Evolutionary conservation across 1,284 basidiomycete genomes (phyloP), one percentile per base, ranked within the genome.

Genomic region (Moniliella sp.): DNA sequence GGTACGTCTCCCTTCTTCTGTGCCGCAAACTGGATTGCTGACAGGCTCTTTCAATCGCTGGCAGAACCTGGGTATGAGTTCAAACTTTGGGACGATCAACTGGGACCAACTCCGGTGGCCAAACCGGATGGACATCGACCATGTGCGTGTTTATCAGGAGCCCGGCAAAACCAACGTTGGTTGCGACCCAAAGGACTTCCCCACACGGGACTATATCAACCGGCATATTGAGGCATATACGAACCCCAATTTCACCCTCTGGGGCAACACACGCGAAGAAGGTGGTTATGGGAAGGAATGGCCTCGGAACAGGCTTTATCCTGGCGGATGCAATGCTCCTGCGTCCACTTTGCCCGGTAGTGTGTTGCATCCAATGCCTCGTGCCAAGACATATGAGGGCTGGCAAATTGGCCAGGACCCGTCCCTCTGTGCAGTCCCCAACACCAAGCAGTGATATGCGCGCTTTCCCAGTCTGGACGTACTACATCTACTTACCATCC

Each of bases 111-210:
- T 30, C 16, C 12, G 16, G 16, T 11, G 28, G 21, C 5, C 16
- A 7, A 23, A 23, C 21, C 7, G 7, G 21, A 23, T 23, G 21
- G 21, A 23, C 21, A n/a, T 23, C 21, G 21, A 23, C 21, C n/a
- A n/a, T 7, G n/a, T 23, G 8, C 7, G 21, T 7, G 21, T 23
- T n/a, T 23, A 23, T n/a, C 21, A 23, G n/a, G 7, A 7, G 21
- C 21, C 21, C 7, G 21, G 21, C 21, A 7, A 23, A n/a, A n/a
- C n/a, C n/a, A 23, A 23, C 21, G 21, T 23, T 23, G 21, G 64
- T 2, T 67, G 66, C 46, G 60, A 63, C 39, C 65, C 65, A 1
- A 30, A 42, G 12, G 63, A 37, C 23, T 40, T 28, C 13, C 57
- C 53, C 1, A 58, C 55, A 1, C 35, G 35, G 8, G 50, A 45